Evolutionary conservation across 345 rosid genomes (phyloP), one percentile per base, ranked within the genome.

Genomic region (Salix brachista): DNA sequence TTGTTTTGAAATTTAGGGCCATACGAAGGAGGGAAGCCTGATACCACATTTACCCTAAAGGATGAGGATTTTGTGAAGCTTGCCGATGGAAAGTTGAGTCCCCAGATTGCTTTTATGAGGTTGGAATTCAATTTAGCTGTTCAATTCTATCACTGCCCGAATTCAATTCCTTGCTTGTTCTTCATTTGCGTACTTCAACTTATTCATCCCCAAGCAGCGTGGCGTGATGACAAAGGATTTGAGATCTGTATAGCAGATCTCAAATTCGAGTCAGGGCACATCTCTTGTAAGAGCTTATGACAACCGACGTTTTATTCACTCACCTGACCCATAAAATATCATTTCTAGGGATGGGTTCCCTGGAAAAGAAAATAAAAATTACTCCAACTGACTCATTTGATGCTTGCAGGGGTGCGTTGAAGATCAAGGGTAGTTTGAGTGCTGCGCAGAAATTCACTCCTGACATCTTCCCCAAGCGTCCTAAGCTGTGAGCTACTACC

Each of bases 401-500:
- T 78, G 77, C 68, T 77, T 80, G 83, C 86, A 96, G 98, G 89
- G 99, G 99, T 30, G 89, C 89, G 1, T 85, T 96, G 95, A 96
- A 96, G 92, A 84, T 96, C 65, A 93, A 91, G 86, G 99, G 99
- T 68, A 96, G 98, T 75, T 86, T 96, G 80, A 91, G 90, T 75
- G 97, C 98, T 0, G 99, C 98, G 0, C 98, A 92, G 89, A 93
- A 96, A 74, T 90, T 96, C 81, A 92, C 99, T 16, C 99, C 99
- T 0, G 99, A 93, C 80, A 92, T 96, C 79, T 96, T 96, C 91
- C 99, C 99, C 1, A 96, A 92, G 88, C 97, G 91, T 16, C 80
- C 99, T 3, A 96, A 93, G 92, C 74, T 96, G 90, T 96, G 89
- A 96, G 73, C 77, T 41, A 1, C 26, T 69, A 2, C 37, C n/a